Evolutionary conservation across 768 basidiomycete species (phyloP), one percentile per base, ranked within the genome.

Genomic region (Boletellus sp.): DNA sequence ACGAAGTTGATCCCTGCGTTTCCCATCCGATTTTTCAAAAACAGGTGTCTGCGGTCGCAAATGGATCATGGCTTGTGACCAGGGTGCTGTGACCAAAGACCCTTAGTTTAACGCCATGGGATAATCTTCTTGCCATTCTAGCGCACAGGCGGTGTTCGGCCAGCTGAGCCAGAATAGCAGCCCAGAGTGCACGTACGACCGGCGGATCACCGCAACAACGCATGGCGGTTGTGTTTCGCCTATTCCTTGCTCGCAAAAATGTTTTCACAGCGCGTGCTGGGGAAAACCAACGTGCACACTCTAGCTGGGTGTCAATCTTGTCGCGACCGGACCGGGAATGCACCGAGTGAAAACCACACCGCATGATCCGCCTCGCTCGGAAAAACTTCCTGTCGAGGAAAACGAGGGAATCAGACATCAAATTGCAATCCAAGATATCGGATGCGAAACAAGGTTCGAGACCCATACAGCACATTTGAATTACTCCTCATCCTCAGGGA

Each of bases 401-500:
- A 47, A 44, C n/a, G 48, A 43, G 45, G 47, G 51, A 56, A 47
- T 46, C 48, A 55, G 47, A 49, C 55, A 50, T 60, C 45, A 58
- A 32, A 58, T 58, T 54, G 39, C 40, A 42, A 36, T 26, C 56
- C 62, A 58, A 54, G 68, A 62, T 53, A 68, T 60, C 34, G 48
- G 63, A 60, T 26, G 42, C 68, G 40, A 16, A 52, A 52, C 73
- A 44, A 69, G 69, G 47, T 73, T 71, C 49, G 19, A 52, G 47
- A 69, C 57, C 24, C 61, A 50, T 59, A 64, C 62, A 56, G 36
- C 11, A 35, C 22, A 59, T 54, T 8, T 51, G 41, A 41, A 57
- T 61, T 58, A 54, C 52, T 58, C 60, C 15, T 63, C 62, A n/a
- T 68, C 65, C 42, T 70, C 67, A 26, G 42, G 65, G 66, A 58